Evolutionary conservation across 306 rosid genomes (phyloP).

Genomic region (Cotoneaster glaucophyllus): DNA sequence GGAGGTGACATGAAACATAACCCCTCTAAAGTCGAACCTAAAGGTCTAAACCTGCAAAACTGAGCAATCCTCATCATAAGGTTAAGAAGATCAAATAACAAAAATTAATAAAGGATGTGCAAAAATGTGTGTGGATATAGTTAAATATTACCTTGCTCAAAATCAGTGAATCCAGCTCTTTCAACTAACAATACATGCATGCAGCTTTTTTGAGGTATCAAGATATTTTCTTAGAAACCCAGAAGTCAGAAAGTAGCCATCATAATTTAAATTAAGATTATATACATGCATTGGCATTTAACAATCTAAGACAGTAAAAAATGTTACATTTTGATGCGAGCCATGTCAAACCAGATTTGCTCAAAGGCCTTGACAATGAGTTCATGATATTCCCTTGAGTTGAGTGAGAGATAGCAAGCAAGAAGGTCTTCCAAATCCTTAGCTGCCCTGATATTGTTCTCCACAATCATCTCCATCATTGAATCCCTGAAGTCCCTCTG

Average conservation of each 20-base stretch:
- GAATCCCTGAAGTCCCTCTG: conserved; percentile 77
- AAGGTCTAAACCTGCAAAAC: too few species aligned
- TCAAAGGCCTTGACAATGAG: conserved; percentile 77
- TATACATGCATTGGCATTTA: conserved; percentile 24
- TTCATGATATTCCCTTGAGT: conserved; percentile 61
- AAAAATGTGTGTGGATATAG: too few species aligned
- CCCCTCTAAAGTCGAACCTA: too few species aligned
- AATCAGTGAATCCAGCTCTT: background rate
- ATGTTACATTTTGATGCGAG: conserved; percentile 31
- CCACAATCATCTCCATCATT: conserved; percentile 91
- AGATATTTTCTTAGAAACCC: background rate
- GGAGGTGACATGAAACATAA: too few species aligned
- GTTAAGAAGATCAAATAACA: too few species aligned
- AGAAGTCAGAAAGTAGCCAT: background rate
- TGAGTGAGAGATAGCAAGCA: conserved; percentile 84
- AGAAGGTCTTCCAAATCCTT: conserved; percentile 88
- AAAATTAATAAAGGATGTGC: too few species aligned
- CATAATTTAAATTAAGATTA: background rate
- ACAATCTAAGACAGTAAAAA: background rate
- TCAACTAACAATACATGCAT: background rate
- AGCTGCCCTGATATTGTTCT: conserved; percentile 57
- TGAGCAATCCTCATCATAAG: too few species aligned
- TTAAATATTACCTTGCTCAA: background rate
- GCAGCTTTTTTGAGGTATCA: background rate
- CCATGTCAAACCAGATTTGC: conserved; percentile 75